Evolutionary conservation across 1,139 yeast species (phyloP).

Genomic region (Yamadazyma oceani): DNA sequence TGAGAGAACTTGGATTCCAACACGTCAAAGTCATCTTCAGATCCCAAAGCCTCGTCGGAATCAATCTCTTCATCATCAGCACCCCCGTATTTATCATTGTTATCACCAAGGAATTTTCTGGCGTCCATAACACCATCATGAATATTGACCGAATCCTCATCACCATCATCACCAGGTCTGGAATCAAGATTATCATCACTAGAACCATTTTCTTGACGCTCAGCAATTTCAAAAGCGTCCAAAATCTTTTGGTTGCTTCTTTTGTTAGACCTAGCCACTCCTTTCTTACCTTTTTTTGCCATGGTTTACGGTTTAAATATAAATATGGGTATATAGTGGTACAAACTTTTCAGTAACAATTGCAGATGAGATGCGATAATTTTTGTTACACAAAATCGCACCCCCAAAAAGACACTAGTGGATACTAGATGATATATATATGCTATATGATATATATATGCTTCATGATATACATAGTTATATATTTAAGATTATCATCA

Average conservation of each 20-base stretch:
- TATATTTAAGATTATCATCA: too few relatives aligned
- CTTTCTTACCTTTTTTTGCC: slow-evolving; percentile 26
- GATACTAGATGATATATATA: too few relatives aligned
- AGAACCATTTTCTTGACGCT: slow-evolving; percentile 33
- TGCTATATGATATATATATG: too few relatives aligned
- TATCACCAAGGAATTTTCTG: slow-evolving; percentile 28
- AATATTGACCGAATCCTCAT: slow-evolving; percentile 23
- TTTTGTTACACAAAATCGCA: background rate
- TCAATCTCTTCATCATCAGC: slow-evolving; percentile 69
- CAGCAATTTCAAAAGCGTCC: slow-evolving; percentile 50
- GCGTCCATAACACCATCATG: slow-evolving; percentile 48
- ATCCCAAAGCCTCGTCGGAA: slow-evolving; percentile 75
- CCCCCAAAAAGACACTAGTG: too few relatives aligned
- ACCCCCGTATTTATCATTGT: slow-evolving; percentile 24
- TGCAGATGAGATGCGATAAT: slow-evolving; percentile 17
- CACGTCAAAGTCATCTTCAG: slow-evolving; percentile 73
- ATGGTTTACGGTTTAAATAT: slow-evolving; percentile 15
- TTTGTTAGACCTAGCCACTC: slow-evolving; percentile 22
- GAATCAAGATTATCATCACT: slow-evolving; percentile 15
- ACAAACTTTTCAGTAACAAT: background rate
- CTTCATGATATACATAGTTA: too few relatives aligned
- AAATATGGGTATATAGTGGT: too few relatives aligned
- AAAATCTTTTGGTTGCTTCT: slow-evolving; percentile 38
- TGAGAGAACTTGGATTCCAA: slow-evolving; percentile 68
- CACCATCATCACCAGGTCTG: slow-evolving; percentile 12